A percentile compares a stretch with the other conserved stretches of the same genome.
phyloP scores from a whole-genome alignment of 805 yeast species.

The Ogataea minuta region DNA sequence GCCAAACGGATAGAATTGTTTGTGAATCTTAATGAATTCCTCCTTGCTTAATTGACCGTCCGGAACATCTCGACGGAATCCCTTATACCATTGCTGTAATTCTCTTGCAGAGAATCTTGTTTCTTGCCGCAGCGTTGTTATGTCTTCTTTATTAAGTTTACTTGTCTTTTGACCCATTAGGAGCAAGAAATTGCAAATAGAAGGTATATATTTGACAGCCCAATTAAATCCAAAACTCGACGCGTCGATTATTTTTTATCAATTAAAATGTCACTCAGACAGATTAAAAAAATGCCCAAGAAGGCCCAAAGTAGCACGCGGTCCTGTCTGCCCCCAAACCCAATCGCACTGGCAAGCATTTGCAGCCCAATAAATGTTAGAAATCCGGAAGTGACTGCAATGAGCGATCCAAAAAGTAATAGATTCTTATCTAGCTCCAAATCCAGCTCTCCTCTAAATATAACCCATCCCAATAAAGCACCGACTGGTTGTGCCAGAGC shows the following conservation, averaged over 20 bases:
- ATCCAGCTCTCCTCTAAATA: constrained; percentile 40
- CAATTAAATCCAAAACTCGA: not conserved
- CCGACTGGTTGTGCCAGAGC: constrained; percentile 89
- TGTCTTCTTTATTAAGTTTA: constrained; percentile 86
- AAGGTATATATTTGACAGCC: too few relatives aligned
- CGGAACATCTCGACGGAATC: constrained; percentile 92
- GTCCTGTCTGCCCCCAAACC: constrained; percentile 71
- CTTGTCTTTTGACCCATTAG: constrained; percentile 94
- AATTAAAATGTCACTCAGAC: constrained; percentile 42
- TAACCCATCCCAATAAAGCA: constrained; percentile 63
- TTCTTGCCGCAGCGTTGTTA: constrained; percentile 73
- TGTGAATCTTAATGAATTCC: constrained; percentile 88
- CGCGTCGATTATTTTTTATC: constrained; percentile 11
- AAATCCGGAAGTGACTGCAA: constrained; percentile 82
- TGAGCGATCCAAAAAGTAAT: constrained; percentile 56
- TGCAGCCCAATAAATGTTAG: constrained; percentile 77
- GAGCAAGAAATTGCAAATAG: not conserved
- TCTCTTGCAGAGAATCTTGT: constrained; percentile 93
- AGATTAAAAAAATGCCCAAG: constrained; percentile 57
- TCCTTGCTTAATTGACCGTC: constrained; percentile 81
- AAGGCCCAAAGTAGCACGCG: constrained; percentile 58
- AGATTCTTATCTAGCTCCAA: constrained; percentile 37
- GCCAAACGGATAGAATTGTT: constrained; percentile 97
- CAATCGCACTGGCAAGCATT: constrained; percentile 80
- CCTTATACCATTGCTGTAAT: constrained; percentile 97